phyloP scores from a whole-genome alignment of 2,329 filamentous ascomycete genomes.

The Hysterium pulicare region DNA sequence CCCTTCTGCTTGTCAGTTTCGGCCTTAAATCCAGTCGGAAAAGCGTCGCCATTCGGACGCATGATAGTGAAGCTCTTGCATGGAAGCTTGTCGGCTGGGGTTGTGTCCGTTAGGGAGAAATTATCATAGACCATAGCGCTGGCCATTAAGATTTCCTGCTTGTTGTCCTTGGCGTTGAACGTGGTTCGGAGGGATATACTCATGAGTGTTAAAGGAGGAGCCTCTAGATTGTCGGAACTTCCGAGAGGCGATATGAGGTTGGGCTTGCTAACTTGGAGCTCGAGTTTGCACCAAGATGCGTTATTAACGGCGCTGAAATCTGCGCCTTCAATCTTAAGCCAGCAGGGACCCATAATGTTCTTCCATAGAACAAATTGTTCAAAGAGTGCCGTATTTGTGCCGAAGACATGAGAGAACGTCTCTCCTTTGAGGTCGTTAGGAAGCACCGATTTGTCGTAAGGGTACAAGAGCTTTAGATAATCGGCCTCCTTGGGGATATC shows the following conservation, averaged over 20 bases:
- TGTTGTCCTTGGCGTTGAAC: constrained; percentile 89
- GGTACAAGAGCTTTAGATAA: constrained; percentile 94
- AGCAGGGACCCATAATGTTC: constrained; percentile 98
- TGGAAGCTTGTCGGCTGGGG: constrained; percentile 80
- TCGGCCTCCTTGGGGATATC: constrained; percentile 83
- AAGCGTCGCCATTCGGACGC: constrained; percentile 70
- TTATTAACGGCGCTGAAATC: constrained; percentile 85
- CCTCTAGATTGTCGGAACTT: constrained; percentile 77
- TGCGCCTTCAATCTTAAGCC: constrained; percentile 84
- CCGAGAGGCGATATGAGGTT: constrained; percentile 68
- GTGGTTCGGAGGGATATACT: constrained; percentile 83
- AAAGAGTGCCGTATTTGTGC: constrained; percentile 87
- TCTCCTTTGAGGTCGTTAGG: constrained; percentile 71
- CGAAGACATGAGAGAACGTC: constrained; percentile 92
- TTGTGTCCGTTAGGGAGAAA: constrained; percentile 81
- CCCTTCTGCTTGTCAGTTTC: constrained; percentile 72
- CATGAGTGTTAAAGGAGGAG: constrained; percentile 92
- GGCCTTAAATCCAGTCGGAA: constrained; percentile 82
- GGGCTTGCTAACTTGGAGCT: constrained; percentile 77
- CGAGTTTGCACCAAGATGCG: constrained; percentile 94
- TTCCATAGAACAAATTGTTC: constrained; percentile 99
- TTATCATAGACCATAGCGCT: constrained; percentile 93
- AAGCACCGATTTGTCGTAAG: constrained; percentile 77
- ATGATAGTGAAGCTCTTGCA: constrained; percentile 91
- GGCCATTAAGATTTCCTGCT: constrained; percentile 89